Base-by-base conservation (phyloP, 2,329 filamentous ascomycete species). In the Chrysosporium queenslandicum region DNA sequence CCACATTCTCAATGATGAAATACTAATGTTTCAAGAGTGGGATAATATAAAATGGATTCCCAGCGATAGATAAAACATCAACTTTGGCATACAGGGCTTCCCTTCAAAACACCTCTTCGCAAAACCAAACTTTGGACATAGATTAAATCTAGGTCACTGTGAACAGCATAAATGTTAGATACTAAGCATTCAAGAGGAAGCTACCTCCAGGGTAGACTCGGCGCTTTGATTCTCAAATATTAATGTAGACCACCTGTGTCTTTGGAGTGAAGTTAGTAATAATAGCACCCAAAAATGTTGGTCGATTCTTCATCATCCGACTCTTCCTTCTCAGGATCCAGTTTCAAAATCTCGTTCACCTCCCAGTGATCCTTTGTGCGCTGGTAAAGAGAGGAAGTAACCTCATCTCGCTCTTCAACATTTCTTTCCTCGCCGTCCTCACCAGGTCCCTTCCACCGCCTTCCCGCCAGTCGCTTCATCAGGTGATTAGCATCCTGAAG, bases 401-500 rank as follows among this genome's bases (percentile, higher is more conserved):
- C n/a, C 16, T 21, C 43, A 2, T 41, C n/a, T 29, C 23, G 12
- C 23, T 40, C 40, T 42, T n/a, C n/a, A n/a, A n/a, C n/a, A n/a
- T n/a, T n/a, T n/a, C n/a, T 34, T 29, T 53, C 2, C 59, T 52
- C 18, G 50, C 21, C 21, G 30, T 20, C 16, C 41, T 43, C 27
- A 18, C 20, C 27, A 9, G 16, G n/a, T n/a, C 16, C 36, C n/a
- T 36, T 55, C 39, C 46, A 23, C 18, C 23, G 52, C 34, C 20
- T 51, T 42, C 56, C 30, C 1, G 69, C 72, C 56, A 77, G 57
- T 20, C 77, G 61, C 58, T 74, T 77, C 7, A 78, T 77, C 18
- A 82, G 77, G 63, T 82, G 78, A 59, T 81, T 82, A 9, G 79
- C 79, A 62, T 83, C 79, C 36, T 74, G 71, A 52, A 82, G 61